Base-by-base conservation (phyloP, 1,139 yeast species). In the Blastobotrys proliferans region DNA sequence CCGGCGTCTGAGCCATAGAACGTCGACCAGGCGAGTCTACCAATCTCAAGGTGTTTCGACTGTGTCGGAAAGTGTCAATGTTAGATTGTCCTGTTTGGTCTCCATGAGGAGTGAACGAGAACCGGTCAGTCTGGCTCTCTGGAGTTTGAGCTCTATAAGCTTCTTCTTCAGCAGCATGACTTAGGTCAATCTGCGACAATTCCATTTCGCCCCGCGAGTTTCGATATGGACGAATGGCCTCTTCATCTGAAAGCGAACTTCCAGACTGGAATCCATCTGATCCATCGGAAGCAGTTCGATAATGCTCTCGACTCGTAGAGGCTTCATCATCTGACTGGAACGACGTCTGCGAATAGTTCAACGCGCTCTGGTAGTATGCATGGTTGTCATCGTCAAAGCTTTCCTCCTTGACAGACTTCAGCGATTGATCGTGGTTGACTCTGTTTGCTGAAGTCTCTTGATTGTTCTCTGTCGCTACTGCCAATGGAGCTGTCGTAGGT, bases 161-260 rank as follows among this genome's bases (percentile, higher is more conserved):
- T 3, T 16, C 20, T 18, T 17, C 26, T 27, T 18, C 33, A 24
- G 43, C 37, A 11, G 42, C 25, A 19, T 41, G 44, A 21, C 42
- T 51, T 16, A 43, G 16, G 8, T 48, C 46, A 3, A 53, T 52
- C 34, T 53, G 53, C 27, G 54, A 52, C 66, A 65, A 63, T 8
- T 56, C 57, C 37, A 63, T 51, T 40, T 60, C 61, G 31, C 68
- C 68, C 11, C 53, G 52, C 13, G 61, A 58, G 44, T 62, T 62
- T 11, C 63, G 46, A 46, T 56, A 61, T 5, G 66, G 62, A 29
- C 63, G 54, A 41, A 64, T 54, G 42, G 50, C 36, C 28, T 48
- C 56, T 13, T 48, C 56, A 10, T 48, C 52, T 6, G 38, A 43
- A 11, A 43, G 45, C 17, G 30, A 30, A 10, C 19, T 13, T 14